phyloP scores from a whole-genome alignment of 768 basidiomycete species.

The Xerocomus spinulosus region DNA sequence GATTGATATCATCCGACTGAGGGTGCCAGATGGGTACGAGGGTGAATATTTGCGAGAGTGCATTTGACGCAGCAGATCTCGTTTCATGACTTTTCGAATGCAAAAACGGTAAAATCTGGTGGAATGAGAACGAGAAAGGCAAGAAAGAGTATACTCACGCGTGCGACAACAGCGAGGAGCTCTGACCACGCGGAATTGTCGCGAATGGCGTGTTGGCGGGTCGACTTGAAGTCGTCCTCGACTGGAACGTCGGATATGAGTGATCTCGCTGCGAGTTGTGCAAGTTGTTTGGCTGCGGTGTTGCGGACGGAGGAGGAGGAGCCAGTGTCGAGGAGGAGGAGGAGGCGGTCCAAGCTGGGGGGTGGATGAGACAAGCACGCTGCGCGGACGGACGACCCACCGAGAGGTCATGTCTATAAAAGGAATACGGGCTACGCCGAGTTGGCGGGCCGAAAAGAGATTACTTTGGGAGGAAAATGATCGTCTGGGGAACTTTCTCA shows the following conservation, averaged over 20 bases:
- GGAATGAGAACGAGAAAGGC: neutral
- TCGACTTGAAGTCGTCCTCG: conserved; percentile 68
- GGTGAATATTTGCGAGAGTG: conserved; percentile 82
- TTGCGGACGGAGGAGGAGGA: conserved; percentile 84
- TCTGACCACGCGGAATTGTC: conserved; percentile 86
- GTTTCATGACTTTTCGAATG: conserved; percentile 93
- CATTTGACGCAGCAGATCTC: conserved; percentile 81
- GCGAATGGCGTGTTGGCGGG: conserved; percentile 52
- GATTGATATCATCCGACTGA: conserved; percentile 25
- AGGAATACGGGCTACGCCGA: conserved; percentile 51
- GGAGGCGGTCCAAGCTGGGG: conserved; percentile 89
- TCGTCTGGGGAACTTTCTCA: conserved; percentile 52
- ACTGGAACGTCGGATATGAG: conserved; percentile 78
- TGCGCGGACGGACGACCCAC: conserved; percentile 32
- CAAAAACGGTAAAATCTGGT: conserved; percentile 82
- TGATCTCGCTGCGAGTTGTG: conserved; percentile 83
- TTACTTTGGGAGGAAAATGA: conserved; percentile 43
- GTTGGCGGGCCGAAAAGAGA: conserved; percentile 35
- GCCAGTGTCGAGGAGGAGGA: conserved; percentile 92
- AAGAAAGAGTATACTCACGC: conserved; percentile 47
- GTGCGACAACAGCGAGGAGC: conserved; percentile 83
- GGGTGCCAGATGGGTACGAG: conserved; percentile 76
- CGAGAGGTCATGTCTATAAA: conserved; percentile 72
- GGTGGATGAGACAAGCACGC: neutral
- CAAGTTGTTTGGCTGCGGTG: conserved; percentile 96